Conservation (phyloP, 352 stramenopile genomes). For the Pythium chondricola region DNA sequence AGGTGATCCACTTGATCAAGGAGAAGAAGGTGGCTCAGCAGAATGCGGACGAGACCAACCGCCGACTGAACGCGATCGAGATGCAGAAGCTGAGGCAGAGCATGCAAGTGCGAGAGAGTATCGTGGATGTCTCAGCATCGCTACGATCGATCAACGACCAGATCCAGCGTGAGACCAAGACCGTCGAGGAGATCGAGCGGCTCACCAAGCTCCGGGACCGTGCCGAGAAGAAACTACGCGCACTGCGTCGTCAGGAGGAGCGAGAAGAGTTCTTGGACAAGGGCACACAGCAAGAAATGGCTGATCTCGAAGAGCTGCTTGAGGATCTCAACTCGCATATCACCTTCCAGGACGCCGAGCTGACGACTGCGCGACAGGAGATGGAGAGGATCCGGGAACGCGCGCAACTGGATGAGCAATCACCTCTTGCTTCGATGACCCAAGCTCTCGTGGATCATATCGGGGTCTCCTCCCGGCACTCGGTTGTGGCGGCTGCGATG, state of each 20-base stretch:
- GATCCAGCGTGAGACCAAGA: slow-evolving; percentile 50
- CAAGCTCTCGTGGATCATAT: slow-evolving; percentile 28
- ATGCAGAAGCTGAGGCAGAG: slow-evolving; percentile 80
- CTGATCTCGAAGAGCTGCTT: slow-evolving; percentile 68
- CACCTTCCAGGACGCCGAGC: slow-evolving; percentile 70
- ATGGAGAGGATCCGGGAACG: slow-evolving; percentile 40
- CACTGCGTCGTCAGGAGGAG: slow-evolving; percentile 37
- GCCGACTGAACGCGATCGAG: slow-evolving; percentile 62
- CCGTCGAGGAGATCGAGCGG: slow-evolving; percentile 56
- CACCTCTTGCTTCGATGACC: slow-evolving; percentile 36
- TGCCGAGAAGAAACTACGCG: slow-evolving; percentile 56
- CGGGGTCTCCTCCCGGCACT: neutral
- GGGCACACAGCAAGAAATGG: slow-evolving; percentile 58
- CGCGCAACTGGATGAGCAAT: slow-evolving; percentile 32
- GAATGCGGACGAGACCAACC: slow-evolving; percentile 44
- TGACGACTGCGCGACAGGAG: slow-evolving; percentile 45
- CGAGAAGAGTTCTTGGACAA: slow-evolving; percentile 49
- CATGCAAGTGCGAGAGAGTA: slow-evolving; percentile 64
- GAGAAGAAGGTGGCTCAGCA: slow-evolving; percentile 60
- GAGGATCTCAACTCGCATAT: slow-evolving; percentile 80
- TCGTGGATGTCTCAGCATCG: slow-evolving; percentile 61
- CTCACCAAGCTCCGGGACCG: slow-evolving; percentile 62
- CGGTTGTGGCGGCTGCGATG: slow-evolving; percentile 11
- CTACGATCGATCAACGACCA: slow-evolving; percentile 54
- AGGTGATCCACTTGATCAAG: slow-evolving; percentile 59